Conservation (phyloP, 2,329 filamentous ascomycete species). For the Microdochium bolleyi region DNA sequence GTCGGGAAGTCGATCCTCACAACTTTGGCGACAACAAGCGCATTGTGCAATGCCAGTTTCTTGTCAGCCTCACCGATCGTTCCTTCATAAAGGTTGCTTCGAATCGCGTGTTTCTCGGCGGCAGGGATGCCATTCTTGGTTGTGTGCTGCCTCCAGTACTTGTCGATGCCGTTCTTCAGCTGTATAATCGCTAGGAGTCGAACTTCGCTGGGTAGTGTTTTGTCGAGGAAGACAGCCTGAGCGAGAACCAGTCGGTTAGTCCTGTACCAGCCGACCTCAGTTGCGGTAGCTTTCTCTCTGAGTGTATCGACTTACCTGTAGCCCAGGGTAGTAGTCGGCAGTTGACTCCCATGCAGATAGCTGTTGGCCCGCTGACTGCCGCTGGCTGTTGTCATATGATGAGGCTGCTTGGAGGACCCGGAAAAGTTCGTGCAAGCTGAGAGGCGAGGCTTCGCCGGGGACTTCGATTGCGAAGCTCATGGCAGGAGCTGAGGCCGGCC, state of each 20-base stretch:
- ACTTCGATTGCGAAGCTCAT: constrained; percentile 74
- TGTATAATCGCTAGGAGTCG: constrained; percentile 89
- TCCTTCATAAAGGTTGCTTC: constrained; percentile 65
- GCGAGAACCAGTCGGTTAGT: constrained; percentile 2
- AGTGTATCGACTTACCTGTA: constrained; percentile 46
- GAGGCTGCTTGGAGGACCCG: constrained; percentile 56
- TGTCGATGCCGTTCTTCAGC: constrained; percentile 94
- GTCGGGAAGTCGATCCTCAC: constrained; percentile 81
- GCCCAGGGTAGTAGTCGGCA: constrained; percentile 55
- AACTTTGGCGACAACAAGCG: constrained; percentile 80
- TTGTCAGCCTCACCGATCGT: constrained; percentile 70
- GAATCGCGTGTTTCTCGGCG: constrained; percentile 70
- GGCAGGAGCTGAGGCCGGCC: constrained; percentile 3
- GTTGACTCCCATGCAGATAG: constrained; percentile 64
- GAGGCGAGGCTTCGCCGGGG: constrained; percentile 70
- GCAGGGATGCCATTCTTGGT: constrained; percentile 58
- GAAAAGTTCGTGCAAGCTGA: constrained; percentile 56
- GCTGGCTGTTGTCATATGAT: constrained; percentile 52
- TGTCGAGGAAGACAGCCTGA: constrained; percentile 75
- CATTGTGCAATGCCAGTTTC: constrained; percentile 77
- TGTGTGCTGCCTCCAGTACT: constrained; percentile 71
- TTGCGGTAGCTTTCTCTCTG: not conserved
- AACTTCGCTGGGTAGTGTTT: constrained; percentile 64
- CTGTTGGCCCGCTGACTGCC: constrained; percentile 63
- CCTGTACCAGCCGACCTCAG: not conserved